These are phyloP conservation scores for Mesostigma viride DNA, from an alignment of 139 green algal species.

Conservation along the genomic window DNA sequence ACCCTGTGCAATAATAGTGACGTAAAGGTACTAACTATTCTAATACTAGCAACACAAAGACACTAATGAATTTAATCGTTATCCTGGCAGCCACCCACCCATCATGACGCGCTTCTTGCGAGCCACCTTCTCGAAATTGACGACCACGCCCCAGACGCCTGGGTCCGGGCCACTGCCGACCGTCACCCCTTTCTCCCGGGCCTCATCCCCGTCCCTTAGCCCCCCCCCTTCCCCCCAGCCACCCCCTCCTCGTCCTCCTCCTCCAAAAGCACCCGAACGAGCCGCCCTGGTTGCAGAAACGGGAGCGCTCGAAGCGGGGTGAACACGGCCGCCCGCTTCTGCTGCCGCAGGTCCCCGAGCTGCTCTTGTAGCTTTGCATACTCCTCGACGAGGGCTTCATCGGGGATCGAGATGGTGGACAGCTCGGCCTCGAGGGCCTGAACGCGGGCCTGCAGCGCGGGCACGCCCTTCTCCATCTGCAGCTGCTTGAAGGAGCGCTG, in stretches of 20 bases:
- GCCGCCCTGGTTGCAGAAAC: conserved; percentile 73
- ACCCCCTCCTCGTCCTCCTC: neutral
- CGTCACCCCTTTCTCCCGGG: too few species aligned
- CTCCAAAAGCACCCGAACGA: conserved; percentile 43
- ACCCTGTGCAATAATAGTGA: too few species aligned
- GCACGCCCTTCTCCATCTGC: conserved; percentile 17
- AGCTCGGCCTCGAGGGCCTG: conserved; percentile 28
- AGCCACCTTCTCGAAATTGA: conserved; percentile 64
- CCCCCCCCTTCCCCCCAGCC: too few species aligned
- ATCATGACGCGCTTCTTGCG: too few species aligned
- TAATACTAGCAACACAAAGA: too few species aligned
- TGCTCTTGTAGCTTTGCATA: conserved; percentile 35
- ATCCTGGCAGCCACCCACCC: too few species aligned
- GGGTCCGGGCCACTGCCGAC: conserved; percentile 15
- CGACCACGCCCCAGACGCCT: conserved; percentile 59
- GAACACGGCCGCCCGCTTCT: conserved; percentile 31
- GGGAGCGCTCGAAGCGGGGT: conserved; percentile 44
- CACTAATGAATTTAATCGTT: too few species aligned
- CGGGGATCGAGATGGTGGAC: conserved; percentile 41
- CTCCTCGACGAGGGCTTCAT: conserved; percentile 43
- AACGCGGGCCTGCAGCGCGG: conserved; percentile 18
- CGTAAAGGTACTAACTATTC: too few species aligned
- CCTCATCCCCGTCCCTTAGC: too few species aligned
- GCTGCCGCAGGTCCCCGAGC: conserved; percentile 18
- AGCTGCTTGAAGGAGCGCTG: conserved; percentile 22